Evolutionary conservation across 2,329 filamentous ascomycete genomes (phyloP).

Genomic region (Microdochium bolleyi): DNA sequence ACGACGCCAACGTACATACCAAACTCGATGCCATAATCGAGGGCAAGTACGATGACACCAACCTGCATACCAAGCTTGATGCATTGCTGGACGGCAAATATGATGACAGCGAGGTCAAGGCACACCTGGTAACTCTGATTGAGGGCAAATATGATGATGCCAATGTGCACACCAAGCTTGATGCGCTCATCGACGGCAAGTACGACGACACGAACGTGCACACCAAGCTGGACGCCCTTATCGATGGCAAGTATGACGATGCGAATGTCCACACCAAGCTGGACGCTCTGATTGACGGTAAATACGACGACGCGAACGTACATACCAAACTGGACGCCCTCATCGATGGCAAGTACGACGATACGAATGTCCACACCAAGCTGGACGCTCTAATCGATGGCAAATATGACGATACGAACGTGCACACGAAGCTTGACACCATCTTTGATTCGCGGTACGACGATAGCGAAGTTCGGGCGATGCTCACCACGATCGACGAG

Average conservation of each 20-base stretch:
- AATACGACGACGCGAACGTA: conserved; percentile 1
- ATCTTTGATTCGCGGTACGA: conserved; percentile 1
- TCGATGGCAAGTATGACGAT: conserved; percentile 58
- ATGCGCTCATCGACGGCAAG: conserved; percentile 23
- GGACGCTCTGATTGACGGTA: conserved; percentile 48
- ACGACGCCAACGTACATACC: conserved; percentile 22
- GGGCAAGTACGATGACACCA: conserved; percentile 12
- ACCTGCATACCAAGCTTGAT: conserved; percentile 10
- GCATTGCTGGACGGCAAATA: conserved; percentile 5
- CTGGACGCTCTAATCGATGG: conserved; percentile 21
- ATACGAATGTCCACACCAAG: conserved; percentile 25
- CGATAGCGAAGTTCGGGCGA: not conserved
- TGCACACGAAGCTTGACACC: conserved; percentile 12
- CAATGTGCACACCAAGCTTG: conserved; percentile 20
- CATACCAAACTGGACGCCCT: conserved; percentile 16
- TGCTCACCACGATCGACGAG: conserved; percentile 2
- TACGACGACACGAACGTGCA: conserved; percentile 12
- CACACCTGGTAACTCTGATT: conserved; percentile 19
- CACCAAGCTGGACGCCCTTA: conserved; percentile 36
- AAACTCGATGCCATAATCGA: conserved; percentile 25
- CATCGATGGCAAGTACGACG: conserved; percentile 9
- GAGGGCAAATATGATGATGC: conserved; percentile 35
- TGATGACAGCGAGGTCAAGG: not conserved
- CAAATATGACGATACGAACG: conserved; percentile 11
- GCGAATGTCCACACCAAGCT: conserved; percentile 67